A percentile compares a stretch with the other conserved stretches of the same genome.
Evolutionary conservation across 164 flowering plant genomes (phyloP).

Genomic region (Vitis rupestris): DNA sequence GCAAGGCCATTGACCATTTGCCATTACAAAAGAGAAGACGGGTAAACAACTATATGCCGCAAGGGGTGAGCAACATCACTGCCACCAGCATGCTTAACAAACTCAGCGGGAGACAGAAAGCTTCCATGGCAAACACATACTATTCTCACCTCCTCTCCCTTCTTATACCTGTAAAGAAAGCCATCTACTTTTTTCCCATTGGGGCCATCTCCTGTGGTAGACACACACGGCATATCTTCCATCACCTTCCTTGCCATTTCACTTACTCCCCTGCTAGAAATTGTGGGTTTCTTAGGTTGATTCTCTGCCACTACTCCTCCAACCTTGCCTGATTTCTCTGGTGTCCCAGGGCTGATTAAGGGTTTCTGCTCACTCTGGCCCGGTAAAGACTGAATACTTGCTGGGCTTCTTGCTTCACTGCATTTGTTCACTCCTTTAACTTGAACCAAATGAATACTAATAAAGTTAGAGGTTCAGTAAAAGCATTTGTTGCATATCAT

Average conservation of each 20-base stretch:
- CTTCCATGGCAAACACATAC: slow-evolving; percentile 90
- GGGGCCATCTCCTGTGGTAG: slow-evolving; percentile 70
- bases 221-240: slow-evolving; percentile 78
- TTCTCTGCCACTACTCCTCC: slow-evolving; percentile 12
- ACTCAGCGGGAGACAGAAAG: slow-evolving; percentile 79
- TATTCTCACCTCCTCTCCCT: slow-evolving; percentile 78
- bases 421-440: slow-evolving; percentile 32
- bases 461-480: neutral
- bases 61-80: slow-evolving; percentile 72
- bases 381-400: slow-evolving; percentile 19
- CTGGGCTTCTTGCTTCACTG: slow-evolving; percentile 35
- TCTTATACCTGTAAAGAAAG: slow-evolving; percentile 62
- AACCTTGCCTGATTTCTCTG: slow-evolving; percentile 7
- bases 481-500: neutral
- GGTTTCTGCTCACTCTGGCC: slow-evolving; percentile 28
- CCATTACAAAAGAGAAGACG: slow-evolving; percentile 32
- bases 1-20: neutral
- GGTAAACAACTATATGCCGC: slow-evolving; percentile 71
- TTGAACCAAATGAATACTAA: neutral
- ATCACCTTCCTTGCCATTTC: slow-evolving; percentile 39
- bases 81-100: slow-evolving; percentile 86
- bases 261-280: neutral
- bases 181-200: slow-evolving; percentile 73
- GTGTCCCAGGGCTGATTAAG: neutral
- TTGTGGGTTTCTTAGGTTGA: slow-evolving; percentile 3